Conservation (phyloP, 352 stramenopile species). For the Globisporangium cylindrosporum region DNA sequence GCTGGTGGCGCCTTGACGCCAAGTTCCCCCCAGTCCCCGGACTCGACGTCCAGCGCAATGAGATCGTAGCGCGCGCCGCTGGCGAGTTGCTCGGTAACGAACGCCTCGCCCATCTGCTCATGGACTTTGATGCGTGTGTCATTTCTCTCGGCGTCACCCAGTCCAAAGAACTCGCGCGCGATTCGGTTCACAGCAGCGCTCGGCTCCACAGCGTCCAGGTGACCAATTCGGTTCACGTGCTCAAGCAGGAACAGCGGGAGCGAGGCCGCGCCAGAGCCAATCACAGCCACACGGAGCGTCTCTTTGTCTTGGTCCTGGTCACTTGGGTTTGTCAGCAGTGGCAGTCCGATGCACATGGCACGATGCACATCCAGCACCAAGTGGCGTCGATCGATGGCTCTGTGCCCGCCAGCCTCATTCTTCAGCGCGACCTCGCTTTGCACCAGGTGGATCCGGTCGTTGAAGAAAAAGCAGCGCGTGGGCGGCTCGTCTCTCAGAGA, state of each 20-base stretch:
- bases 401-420: neutral
- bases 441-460: conserved; percentile 61
- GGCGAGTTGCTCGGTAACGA: conserved; percentile 24
- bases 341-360: conserved; percentile 47
- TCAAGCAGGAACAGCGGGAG: conserved; percentile 57
- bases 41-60: conserved; percentile 67
- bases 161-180: conserved; percentile 44
- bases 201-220: conserved; percentile 63
- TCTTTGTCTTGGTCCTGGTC: neutral
- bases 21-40: conserved; percentile 23
- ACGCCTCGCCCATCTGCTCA: conserved; percentile 41
- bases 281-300: conserved; percentile 29
- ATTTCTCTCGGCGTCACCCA: conserved; percentile 22
- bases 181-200: conserved; percentile 40
- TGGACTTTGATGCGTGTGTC: conserved; percentile 32
- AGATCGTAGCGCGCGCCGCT: conserved; percentile 31
- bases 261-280: conserved; percentile 57
- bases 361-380: conserved; percentile 69
- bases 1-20: conserved; percentile 39
- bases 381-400: conserved; percentile 32
- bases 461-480: conserved; percentile 73
- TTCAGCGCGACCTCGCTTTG: conserved; percentile 66
- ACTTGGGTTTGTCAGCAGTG: conserved; percentile 17
- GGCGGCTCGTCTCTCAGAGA: conserved; percentile 31
- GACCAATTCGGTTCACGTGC: conserved; percentile 26